Evolutionary conservation across 768 basidiomycete species (phyloP).

Genomic region (Calvatia gigantea): DNA sequence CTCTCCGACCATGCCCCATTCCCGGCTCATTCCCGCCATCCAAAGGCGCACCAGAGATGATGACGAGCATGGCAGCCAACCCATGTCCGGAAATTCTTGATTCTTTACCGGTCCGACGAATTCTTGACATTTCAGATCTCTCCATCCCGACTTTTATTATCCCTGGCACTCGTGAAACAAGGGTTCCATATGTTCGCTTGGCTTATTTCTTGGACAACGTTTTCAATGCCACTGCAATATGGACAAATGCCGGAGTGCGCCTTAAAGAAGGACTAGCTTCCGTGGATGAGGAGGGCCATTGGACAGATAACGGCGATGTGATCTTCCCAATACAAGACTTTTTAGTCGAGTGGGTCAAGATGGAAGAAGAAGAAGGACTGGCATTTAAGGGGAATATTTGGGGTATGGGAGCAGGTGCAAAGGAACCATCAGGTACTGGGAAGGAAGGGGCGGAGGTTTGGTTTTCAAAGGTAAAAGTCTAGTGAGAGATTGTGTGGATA

Average conservation of each 20-base stretch:
- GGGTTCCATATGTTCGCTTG: slow-evolving; percentile 34
- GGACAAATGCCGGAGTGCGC: slow-evolving; percentile 31
- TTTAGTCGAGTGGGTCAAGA: slow-evolving; percentile 35
- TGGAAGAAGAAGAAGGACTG: slow-evolving; percentile 28
- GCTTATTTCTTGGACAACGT: slow-evolving; percentile 33
- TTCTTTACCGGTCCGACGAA: slow-evolving; percentile 18
- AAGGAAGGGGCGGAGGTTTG: slow-evolving; percentile 36
- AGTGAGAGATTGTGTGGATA: not conserved
- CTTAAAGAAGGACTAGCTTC: slow-evolving; percentile 21
- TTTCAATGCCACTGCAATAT: slow-evolving; percentile 36
- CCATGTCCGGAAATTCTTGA: not conserved
- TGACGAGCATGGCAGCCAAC: not conserved
- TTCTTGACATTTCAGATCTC: slow-evolving; percentile 23
- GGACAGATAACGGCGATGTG: slow-evolving; percentile 24
- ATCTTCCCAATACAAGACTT: slow-evolving; percentile 29
- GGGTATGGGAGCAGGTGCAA: slow-evolving; percentile 34
- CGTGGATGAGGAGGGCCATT: slow-evolving; percentile 4
- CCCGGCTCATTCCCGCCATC: not conserved
- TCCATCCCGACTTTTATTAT: slow-evolving; percentile 30
- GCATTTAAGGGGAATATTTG: slow-evolving; percentile 38
- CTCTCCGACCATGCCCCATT: not conserved
- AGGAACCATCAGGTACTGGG: slow-evolving; percentile 24
- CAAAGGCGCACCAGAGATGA: too few relatives aligned
- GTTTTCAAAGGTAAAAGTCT: slow-evolving; percentile 21
- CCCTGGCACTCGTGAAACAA: slow-evolving; percentile 29